Conservation (phyloP, 257 asterid species). For the Solanum lignicaule region DNA sequence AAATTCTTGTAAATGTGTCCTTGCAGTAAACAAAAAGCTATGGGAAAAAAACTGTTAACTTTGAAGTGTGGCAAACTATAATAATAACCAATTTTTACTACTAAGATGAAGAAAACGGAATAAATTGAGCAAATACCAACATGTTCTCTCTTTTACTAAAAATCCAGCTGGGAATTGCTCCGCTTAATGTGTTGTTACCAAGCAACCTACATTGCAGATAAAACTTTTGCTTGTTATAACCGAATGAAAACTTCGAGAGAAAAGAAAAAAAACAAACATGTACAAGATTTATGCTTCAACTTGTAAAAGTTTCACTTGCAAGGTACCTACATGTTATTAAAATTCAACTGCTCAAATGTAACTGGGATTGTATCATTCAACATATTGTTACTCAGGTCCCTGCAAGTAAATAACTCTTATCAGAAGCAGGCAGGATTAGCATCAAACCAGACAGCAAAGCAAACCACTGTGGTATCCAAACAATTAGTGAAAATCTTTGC, state of each 20-base stretch:
- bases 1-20: neutral
- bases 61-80: neutral
- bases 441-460: neutral
- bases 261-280: neutral
- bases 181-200: conserved; percentile 57
- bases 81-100: neutral
- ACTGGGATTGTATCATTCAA: conserved; percentile 47
- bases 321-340: conserved; percentile 33
- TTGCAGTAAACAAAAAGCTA: neutral
- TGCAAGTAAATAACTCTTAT: conserved; percentile 19
- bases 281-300: neutral
- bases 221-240: neutral
- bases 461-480: neutral
- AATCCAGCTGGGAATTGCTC: conserved; percentile 52
- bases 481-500: neutral
- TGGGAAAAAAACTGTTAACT: neutral
- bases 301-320: neutral
- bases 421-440: neutral
- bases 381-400: conserved; percentile 79
- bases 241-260: neutral
- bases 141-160: neutral
- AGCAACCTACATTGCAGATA: conserved; percentile 43
- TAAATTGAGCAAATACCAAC: conserved; percentile 27
- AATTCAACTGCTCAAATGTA: neutral
- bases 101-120: neutral